Evolutionary conservation across 441 rosid species (phyloP), one percentile per base, ranked within the genome.

Genomic region (Theobroma grandiflorum): DNA sequence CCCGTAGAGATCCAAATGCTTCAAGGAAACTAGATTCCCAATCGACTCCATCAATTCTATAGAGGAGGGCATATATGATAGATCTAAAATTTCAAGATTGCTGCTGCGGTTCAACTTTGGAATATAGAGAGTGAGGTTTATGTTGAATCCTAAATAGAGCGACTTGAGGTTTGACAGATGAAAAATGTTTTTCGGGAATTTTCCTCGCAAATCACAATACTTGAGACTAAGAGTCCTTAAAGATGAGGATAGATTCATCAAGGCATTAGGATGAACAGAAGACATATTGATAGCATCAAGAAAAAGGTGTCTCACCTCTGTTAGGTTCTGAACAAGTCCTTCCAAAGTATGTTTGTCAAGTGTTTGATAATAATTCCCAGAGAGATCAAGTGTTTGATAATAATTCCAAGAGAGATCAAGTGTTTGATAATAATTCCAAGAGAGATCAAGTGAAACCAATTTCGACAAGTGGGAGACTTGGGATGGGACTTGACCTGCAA

Each of bases 61-160:
- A 22, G 59, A 67, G 26, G 78, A 82, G 9, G 20, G 15, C 0
- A 79, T 33, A 53, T 22, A 3, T 2, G 66, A 37, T 12, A 83
- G 74, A 53, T 59, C 61, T 53, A 86, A 61, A 4, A 4, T 15
- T 43, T 42, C 40, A 63, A 81, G 78, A 12, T 78, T 67, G 65
- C 78, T 83, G 75, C 75, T 80, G 81, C 65, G 74, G 20, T 81
- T 81, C 7, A 43, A 68, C 9, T 74, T 33, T 22, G 86, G 83
- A 18, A 83, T 61, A 47, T 5, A 8, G 45, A 62, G 55, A 2
- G 35, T 35, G 64, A 83, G 83, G 3, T 53, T 4, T 2, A 3
- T 1, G 31, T 79, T 79, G 26, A 7, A 14, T 0, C n/a, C 15
- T 22, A 86, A 62, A 9, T 10, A 6, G 33, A 81, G 14, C 9